These are phyloP conservation scores for Mucor piriformis DNA, from an alignment of 371 early-diverging fungal species.

Conservation along the genomic window DNA sequence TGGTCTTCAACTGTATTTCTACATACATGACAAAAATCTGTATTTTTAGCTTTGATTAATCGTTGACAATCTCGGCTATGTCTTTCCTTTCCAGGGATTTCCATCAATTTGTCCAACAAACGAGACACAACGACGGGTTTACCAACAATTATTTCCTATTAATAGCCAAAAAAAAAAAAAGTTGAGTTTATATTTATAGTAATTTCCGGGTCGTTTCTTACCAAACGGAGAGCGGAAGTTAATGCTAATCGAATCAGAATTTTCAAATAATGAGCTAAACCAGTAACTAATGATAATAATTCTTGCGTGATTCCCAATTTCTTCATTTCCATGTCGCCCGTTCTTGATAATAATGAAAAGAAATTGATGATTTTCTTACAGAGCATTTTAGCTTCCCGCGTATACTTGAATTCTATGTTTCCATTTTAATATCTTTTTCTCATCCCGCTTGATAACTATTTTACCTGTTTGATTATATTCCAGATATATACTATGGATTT, in stretches of 20 bases:
- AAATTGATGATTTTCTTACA: conserved; percentile 86
- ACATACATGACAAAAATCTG: conserved; percentile 85
- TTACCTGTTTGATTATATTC: conserved; percentile 43
- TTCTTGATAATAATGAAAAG: conserved; percentile 86
- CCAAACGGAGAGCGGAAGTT: conserved; percentile 82
- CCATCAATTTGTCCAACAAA: conserved; percentile 66
- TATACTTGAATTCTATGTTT: conserved; percentile 70
- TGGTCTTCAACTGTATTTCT: conserved; percentile 83
- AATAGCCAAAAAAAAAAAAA: neutral
- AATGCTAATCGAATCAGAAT: conserved; percentile 86
- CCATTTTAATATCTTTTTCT: neutral
- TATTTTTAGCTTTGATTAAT: conserved; percentile 52
- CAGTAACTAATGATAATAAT: conserved; percentile 86
- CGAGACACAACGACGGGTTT: conserved; percentile 55
- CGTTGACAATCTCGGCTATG: conserved; percentile 50
- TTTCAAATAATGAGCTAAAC: conserved; percentile 92
- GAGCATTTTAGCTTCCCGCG: conserved; percentile 78
- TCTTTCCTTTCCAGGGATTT: conserved; percentile 57
- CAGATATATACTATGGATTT: conserved; percentile 31
- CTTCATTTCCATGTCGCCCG: conserved; percentile 68
- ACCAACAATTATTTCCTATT: conserved; percentile 38
- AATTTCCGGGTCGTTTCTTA: conserved; percentile 4
- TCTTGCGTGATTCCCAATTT: conserved; percentile 84
- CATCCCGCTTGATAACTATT: neutral
- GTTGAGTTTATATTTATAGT: conserved; percentile 2